Conservation (phyloP, 805 yeast species). For the Metschnikowia gruessii region DNA sequence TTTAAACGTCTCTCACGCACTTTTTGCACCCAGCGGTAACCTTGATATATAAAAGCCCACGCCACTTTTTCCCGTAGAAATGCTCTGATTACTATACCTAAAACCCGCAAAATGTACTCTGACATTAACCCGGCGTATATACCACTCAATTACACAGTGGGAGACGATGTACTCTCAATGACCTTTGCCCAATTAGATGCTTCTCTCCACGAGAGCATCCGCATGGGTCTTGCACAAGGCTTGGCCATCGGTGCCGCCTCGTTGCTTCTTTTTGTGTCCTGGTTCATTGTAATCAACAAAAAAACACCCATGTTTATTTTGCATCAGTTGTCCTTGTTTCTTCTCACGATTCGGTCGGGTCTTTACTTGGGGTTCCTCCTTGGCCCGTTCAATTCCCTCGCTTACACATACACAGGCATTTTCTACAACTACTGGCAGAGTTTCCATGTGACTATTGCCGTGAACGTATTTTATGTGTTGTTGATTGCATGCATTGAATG, state of each 20-base stretch:
- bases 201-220: slow-evolving; percentile 5
- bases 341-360: slow-evolving; percentile 58
- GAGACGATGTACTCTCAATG: slow-evolving; percentile 5
- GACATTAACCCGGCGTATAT: slow-evolving; percentile 11
- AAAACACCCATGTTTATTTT: slow-evolving; percentile 70
- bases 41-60: slow-evolving; percentile 2
- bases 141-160: slow-evolving; percentile 13
- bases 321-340: slow-evolving; percentile 58
- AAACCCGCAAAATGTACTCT: slow-evolving; percentile 4
- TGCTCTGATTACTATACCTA: neutral
- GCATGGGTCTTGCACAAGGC: slow-evolving; percentile 14
- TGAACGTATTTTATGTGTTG: slow-evolving; percentile 58
- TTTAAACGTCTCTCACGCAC: slow-evolving; percentile 7
- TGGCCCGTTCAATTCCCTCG: slow-evolving; percentile 49
- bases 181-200: slow-evolving; percentile 14
- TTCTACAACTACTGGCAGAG: slow-evolving; percentile 28
- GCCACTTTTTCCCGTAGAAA: neutral
- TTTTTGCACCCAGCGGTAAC: slow-evolving; percentile 10
- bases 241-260: slow-evolving; percentile 17
- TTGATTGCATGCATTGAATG: slow-evolving; percentile 59
- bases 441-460: slow-evolving; percentile 53
- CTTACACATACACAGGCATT: slow-evolving; percentile 41
- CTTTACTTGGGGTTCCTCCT: slow-evolving; percentile 54
- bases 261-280: slow-evolving; percentile 17
- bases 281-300: slow-evolving; percentile 38